These are phyloP conservation scores for Pharus latifolius DNA, from an alignment of 176 grass and related monocot species.

Conservation along the genomic window DNA sequence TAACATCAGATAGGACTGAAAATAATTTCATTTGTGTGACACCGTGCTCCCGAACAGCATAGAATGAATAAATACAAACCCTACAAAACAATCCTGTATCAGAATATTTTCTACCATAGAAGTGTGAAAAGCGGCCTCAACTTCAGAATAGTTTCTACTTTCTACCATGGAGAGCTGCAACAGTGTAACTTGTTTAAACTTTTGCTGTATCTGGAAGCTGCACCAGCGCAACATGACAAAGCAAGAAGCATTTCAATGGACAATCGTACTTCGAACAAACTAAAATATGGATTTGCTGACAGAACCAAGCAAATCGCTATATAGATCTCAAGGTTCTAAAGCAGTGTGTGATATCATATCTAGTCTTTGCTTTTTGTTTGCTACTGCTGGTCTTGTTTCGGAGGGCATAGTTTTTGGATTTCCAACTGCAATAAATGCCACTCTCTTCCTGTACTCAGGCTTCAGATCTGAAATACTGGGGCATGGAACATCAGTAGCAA, in stretches of 20 bases:
- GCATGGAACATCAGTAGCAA: not conserved
- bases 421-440: constrained; percentile 51
- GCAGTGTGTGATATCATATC: not conserved
- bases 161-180: not conserved
- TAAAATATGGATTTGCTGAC: constrained; percentile 14
- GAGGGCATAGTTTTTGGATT: not conserved
- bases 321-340: constrained; percentile 18
- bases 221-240: not conserved
- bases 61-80: not conserved
- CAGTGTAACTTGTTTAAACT: not conserved
- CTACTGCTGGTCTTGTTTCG: not conserved
- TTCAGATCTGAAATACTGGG: not conserved
- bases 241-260: not conserved
- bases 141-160: not conserved
- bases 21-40: not conserved
- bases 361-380: constrained; percentile 39
- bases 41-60: not conserved
- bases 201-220: not conserved
- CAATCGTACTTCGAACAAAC: not conserved
- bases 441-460: constrained; percentile 29
- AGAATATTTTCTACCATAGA: not conserved
- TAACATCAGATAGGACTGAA: not conserved
- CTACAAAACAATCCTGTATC: not conserved
- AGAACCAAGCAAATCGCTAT: constrained; percentile 8
- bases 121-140: not conserved